Base-by-base conservation (phyloP, 1,284 basidiomycete genomes). In the Rhodotorula sp. region DNA sequence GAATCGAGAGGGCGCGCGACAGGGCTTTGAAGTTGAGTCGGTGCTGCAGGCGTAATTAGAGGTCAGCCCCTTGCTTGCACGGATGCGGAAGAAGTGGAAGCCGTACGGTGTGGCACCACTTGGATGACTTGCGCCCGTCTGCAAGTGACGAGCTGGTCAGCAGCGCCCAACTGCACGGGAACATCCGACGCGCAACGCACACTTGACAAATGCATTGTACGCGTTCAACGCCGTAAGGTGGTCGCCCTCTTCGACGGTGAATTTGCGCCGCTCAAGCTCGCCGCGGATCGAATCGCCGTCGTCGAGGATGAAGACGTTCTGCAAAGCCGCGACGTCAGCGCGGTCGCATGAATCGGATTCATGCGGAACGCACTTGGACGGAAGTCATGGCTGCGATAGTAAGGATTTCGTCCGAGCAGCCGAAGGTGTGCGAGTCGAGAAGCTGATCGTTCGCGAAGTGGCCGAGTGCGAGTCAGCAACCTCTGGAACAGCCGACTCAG, bases 241-340 rank as follows among this genome's bases (percentile, higher is more conserved):
- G 79, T 98, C 95, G 75, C 97, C 97, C 87, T 99, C 95, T 81
- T 97, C 92, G 0, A 94, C 93, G 0, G 93, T 96, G 78, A 99
- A 99, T 79, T 97, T 96, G 66, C 96, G 85, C 61, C 92, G 85
- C 81, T 96, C 92, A 14, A 99, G 83, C 81, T 97, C 93, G 14
- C 91, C 92, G 64, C 93, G 80, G 0, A 92, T 91, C 12, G 90
- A 91, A 21, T 88, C 86, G n/a, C 92, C 93, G 23, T 93, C 91
- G 12, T 90, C 89, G 64, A 92, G 90, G 49, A 94, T 81, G 81
- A 97, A 97, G 5, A 90, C 88, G 79, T 96, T 92, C 90, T 94
- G 71, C 0, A 21, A 21, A n/a, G 10, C 4, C 21, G 34, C 21
- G 34, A 64, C 10, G 67, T 45, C 48, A 56, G 49, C 12, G 14